These are phyloP conservation scores for Arthrobotrys conoides DNA, from an alignment of 2,329 filamentous ascomycete species.

Conservation along the genomic window DNA sequence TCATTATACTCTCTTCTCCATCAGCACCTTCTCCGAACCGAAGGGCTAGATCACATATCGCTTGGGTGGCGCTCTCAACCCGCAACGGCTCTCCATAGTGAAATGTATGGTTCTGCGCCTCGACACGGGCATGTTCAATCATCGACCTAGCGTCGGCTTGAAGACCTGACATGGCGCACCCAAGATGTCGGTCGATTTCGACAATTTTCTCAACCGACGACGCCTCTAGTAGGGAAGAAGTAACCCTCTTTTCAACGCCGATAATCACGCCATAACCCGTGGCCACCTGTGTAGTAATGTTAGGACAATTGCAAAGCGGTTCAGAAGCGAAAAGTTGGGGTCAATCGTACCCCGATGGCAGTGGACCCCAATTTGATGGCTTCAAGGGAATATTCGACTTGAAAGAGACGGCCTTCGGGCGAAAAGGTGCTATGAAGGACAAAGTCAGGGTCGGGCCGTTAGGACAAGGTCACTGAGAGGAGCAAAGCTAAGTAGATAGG, in stretches of 20 bases:
- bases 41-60: slow-evolving; percentile 96
- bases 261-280: slow-evolving; percentile 96
- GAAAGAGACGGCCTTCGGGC: slow-evolving; percentile 98
- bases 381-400: slow-evolving; percentile 99
- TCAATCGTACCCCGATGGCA: slow-evolving; percentile 82
- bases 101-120: slow-evolving; percentile 96
- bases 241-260: slow-evolving; percentile 98
- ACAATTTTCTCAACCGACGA: slow-evolving; percentile 99
- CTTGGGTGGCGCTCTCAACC: slow-evolving; percentile 98
- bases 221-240: slow-evolving; percentile 95
- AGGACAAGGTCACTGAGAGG: not conserved
- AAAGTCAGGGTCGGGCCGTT: slow-evolving; percentile 53
- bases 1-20: slow-evolving; percentile 99
- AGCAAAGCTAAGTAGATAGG: slow-evolving; percentile 62
- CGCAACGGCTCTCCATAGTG: slow-evolving; percentile 96
- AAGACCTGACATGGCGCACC: slow-evolving; percentile 97
- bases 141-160: slow-evolving; percentile 98
- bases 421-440: slow-evolving; percentile 87
- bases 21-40: slow-evolving; percentile 97
- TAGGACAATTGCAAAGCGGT: not conserved
- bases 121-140: slow-evolving; percentile 97
- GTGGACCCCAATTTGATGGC: slow-evolving; percentile 99
- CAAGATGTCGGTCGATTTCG: slow-evolving; percentile 98
- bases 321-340: not conserved
- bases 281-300: slow-evolving; percentile 74